These are phyloP conservation scores for Priceomyces castillae DNA, from an alignment of 805 yeast species.

Conservation along the genomic window DNA sequence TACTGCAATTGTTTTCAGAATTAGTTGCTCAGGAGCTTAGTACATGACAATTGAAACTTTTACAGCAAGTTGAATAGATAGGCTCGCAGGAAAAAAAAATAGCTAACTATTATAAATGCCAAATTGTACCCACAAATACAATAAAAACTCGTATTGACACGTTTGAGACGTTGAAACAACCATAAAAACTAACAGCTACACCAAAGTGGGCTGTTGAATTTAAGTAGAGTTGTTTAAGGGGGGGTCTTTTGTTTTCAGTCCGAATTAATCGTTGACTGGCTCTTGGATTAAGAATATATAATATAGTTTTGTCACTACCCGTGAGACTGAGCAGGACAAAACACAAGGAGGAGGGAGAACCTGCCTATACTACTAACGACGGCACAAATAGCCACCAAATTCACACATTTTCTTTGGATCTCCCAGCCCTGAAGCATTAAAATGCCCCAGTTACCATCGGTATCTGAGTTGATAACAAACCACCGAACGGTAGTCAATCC, in stretches of 20 bases:
- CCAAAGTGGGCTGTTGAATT: background rate
- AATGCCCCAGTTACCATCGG: conserved; percentile 12
- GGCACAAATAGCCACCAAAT: background rate
- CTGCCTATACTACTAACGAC: background rate
- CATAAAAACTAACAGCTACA: background rate
- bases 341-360: background rate
- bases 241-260: background rate
- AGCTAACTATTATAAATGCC: background rate
- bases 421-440: background rate
- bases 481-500: background rate
- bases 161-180: background rate
- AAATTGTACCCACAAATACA: background rate
- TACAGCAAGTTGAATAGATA: conserved; percentile 1
- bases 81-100: background rate
- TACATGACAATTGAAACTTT: conserved; percentile 2
- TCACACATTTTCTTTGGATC: background rate
- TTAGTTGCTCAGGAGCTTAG: conserved; percentile 3
- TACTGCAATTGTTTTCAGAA: background rate
- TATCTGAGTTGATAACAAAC: conserved; percentile 9
- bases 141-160: background rate
- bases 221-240: background rate
- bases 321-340: background rate
- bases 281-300: background rate
- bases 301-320: background rate
- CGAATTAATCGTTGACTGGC: background rate